Base-by-base conservation (phyloP, 768 basidiomycete species). In the Termitomyces sp. region DNA sequence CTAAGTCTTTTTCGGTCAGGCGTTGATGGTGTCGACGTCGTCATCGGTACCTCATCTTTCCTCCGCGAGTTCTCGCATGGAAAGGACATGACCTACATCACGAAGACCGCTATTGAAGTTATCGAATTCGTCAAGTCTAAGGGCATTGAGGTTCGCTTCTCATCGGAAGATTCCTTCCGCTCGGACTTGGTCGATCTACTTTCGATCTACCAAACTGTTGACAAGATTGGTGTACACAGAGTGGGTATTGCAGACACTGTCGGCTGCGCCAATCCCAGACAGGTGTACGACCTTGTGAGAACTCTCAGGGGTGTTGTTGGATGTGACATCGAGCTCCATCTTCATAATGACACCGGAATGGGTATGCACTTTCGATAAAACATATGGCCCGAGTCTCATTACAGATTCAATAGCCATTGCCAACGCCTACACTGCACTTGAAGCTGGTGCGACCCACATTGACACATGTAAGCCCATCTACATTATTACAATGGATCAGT, bases 81-180 rank as follows among this genome's bases (percentile, higher is more conserved):
- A 71, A 99, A 98, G 86, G 97, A 98, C 76, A 99, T 99, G 94
- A 80, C 93, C 50, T 99, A 97, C 80, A 99, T 99, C 80, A 96
- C 96, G 81, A 98, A 96, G 79, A 91, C 94, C 43, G 96, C 96
- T 62, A 94, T 98, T 69, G 96, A 98, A 75, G 97, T 99, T 68
- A 99, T 99, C 77, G 86, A 96, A 69, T 99, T 90, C 69, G 96
- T 99, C 85, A 99, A 99, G 84, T 95, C 92, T 81, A 99, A 98
- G 90, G 90, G 89, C 63, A 96, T 99, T 70, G 97, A 99, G 79
- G 94, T 99, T 73, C 94, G 97, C 62, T 99, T 99, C 85, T 98
- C 97, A 5, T 96, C 96, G 34, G 97, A 99, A 76, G 97, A 99
- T 74, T 97, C 95, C 20, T 99, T 99, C 93, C 93, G 97, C 67